Evolutionary conservation across 2,329 filamentous ascomycete genomes (phyloP).

Genomic region (Cytospora piceae): DNA sequence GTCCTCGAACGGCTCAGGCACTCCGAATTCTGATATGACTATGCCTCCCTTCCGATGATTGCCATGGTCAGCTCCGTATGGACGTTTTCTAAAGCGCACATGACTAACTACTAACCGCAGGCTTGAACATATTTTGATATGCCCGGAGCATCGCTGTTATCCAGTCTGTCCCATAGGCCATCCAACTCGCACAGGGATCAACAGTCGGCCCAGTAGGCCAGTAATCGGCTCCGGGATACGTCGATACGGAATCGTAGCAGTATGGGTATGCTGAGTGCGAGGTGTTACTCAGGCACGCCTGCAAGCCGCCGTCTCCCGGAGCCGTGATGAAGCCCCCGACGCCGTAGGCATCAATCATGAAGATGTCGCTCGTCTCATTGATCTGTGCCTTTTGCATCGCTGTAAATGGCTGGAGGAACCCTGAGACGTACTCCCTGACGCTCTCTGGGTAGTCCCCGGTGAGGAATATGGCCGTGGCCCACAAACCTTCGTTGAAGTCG

Average conservation of each 20-base stretch:
- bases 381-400: slow-evolving; percentile 5
- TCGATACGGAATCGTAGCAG: not conserved
- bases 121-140: slow-evolving; percentile 22
- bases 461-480: slow-evolving; percentile 13
- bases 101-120: not conserved
- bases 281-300: slow-evolving; percentile 6
- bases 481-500: slow-evolving; percentile 21
- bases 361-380: slow-evolving; percentile 12
- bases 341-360: slow-evolving; percentile 17
- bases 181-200: slow-evolving; percentile 17
- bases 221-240: slow-evolving; percentile 15
- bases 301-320: slow-evolving; percentile 7
- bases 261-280: slow-evolving; percentile 11
- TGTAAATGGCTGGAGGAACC: slow-evolving; percentile 5
- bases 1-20: slow-evolving; percentile 17
- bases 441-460: slow-evolving; percentile 15
- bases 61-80: not conserved
- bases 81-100: not conserved
- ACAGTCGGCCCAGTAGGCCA: slow-evolving; percentile 19
- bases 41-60: slow-evolving; percentile 2
- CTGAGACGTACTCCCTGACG: slow-evolving; percentile 4
- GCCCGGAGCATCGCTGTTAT: slow-evolving; percentile 10
- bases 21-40: slow-evolving; percentile 14
- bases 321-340: slow-evolving; percentile 4
- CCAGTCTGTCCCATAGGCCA: slow-evolving; percentile 16